Evolutionary conservation across 352 stramenopile species (phyloP).

Genomic region (Phytophthora constricta): DNA sequence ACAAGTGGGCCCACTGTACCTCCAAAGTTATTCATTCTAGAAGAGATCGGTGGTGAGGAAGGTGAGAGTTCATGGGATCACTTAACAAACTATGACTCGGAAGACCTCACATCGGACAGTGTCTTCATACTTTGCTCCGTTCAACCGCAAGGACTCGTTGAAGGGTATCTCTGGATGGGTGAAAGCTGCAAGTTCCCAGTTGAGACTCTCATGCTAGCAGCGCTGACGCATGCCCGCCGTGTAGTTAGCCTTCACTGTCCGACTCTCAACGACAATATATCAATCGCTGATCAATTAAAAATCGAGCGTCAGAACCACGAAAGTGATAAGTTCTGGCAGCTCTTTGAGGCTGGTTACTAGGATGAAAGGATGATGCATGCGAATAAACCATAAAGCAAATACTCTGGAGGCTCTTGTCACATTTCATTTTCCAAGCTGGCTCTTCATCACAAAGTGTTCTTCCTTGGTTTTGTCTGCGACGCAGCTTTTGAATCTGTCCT

Average conservation of each 20-base stretch:
- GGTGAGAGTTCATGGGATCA: constrained; percentile 45
- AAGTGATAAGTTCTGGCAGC: constrained; percentile 64
- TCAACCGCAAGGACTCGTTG: not conserved
- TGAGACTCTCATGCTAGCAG: constrained; percentile 23
- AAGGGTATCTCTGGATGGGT: constrained; percentile 57
- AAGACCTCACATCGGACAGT: constrained; percentile 49
- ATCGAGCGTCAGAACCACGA: constrained; percentile 45
- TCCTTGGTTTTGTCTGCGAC: constrained; percentile 26
- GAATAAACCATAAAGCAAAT: not conserved
- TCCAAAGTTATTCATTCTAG: constrained; percentile 50
- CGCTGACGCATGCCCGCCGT: constrained; percentile 18
- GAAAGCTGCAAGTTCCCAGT: constrained; percentile 6
- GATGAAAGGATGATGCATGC: not conserved
- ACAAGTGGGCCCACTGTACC: not conserved
- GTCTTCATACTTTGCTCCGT: constrained; percentile 45
- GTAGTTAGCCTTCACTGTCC: constrained; percentile 2
- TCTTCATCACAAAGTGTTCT: constrained; percentile 3
- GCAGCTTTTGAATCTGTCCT: constrained; percentile 19
- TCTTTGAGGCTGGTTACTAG: constrained; percentile 70
- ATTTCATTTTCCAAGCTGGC: constrained; percentile 11
- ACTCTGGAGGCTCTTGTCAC: constrained; percentile 1
- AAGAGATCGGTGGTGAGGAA: constrained; percentile 20
- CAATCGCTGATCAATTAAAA: not conserved
- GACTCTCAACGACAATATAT: not conserved
- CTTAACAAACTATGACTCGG: constrained; percentile 66